Base-by-base conservation (phyloP, 2,329 filamentous ascomycete genomes). In the Cordyceps sp. region DNA sequence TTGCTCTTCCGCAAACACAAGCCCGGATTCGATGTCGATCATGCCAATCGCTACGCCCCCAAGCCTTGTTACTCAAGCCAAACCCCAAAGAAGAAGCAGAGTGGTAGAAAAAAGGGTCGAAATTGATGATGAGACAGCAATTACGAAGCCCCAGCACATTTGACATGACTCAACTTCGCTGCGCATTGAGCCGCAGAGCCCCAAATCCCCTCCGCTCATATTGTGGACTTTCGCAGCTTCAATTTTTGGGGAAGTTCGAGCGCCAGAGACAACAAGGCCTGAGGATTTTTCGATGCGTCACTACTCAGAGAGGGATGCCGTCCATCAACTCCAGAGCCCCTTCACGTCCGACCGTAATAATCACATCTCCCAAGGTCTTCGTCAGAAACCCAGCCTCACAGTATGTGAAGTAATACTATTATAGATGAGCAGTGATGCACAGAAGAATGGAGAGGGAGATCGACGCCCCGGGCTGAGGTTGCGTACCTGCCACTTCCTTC, bases 1-100 rank as follows among this genome's bases (percentile, higher is more conserved):
- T 59, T 88, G 34, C 58, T 98, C 26, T 96, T 93, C 48, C 68
- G 81, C 38, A 71, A 73, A 41, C 73, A 85, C 50, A 96, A 94
- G 58, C 64, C 75, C 14, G 79, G 67, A 1, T 94, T 98, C 48
- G 90, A 96, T 49, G 61, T 73, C 35, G 83, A 93, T 49, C 73
- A 84, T 50, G 61, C 75, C 34, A 76, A 73, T 52, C 72, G 69
- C 35, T 90, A 69, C 51, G 62, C 66, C 4, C 48, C 57, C 6
- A 55, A 44, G 33, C 34, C 40, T 19, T 14, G 32, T 8, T 13
- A 33, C n/a, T n/a, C 32, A 26, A 41, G 37, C 3, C 41, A 41
- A 14, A 38, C 37, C 7, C 57, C 59, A 34, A 59, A 58, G 36
- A 64, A 50, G 31, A 62, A 56, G 16, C 12, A 10, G 26, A 18